phyloP scores from a whole-genome alignment of 2,329 filamentous ascomycete species.

The Hypoxylon sp. region DNA sequence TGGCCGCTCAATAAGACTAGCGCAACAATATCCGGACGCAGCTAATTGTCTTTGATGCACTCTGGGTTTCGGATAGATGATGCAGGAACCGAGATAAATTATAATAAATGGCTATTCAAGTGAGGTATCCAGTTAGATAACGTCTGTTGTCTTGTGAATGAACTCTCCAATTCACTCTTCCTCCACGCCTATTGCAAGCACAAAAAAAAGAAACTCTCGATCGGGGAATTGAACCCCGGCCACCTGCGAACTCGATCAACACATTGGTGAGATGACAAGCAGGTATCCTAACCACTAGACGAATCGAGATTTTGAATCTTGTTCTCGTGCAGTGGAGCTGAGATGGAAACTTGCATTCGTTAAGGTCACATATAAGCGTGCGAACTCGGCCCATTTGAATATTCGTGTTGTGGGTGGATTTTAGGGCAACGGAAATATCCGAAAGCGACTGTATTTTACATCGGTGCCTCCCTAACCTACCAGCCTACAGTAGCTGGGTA shows the following conservation, averaged over 20 bases:
- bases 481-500: background rate
- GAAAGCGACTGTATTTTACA: conserved; percentile 2
- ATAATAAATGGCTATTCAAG: background rate
- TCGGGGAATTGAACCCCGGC: conserved; percentile 54
- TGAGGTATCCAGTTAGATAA: too few species aligned
- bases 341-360: conserved; percentile 1
- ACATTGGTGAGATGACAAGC: conserved; percentile 30
- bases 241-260: conserved; percentile 44
- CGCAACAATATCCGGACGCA: background rate
- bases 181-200: background rate
- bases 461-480: too few species aligned
- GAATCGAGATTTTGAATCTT: conserved; percentile 32
- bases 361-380: background rate
- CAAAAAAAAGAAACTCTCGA: conserved; percentile 48
- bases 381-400: background rate
- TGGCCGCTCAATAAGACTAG: conserved; percentile 39
- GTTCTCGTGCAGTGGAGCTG: conserved; percentile 5
- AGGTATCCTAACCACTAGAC: conserved; percentile 43
- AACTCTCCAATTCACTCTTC: too few species aligned
- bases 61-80: background rate
- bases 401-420: background rate
- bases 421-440: conserved; percentile 1
- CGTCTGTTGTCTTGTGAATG: background rate
- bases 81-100: background rate
- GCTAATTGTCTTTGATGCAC: background rate